Base-by-base conservation (phyloP, 768 basidiomycete genomes). In the Serpula lacrymans region DNA sequence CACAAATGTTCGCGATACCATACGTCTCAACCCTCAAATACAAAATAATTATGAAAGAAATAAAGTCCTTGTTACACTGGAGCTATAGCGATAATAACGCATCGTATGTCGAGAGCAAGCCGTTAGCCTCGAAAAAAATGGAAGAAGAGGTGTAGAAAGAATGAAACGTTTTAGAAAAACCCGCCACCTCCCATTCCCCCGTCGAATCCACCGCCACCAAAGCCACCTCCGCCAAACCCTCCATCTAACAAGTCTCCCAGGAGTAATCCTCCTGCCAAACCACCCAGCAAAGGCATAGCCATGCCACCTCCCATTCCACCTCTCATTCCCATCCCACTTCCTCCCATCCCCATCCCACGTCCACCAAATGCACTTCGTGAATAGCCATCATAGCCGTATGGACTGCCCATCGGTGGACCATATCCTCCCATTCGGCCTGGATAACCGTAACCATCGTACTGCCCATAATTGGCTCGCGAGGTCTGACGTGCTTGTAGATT, bases 211-310 rank as follows among this genome's bases (percentile, higher is more conserved):
- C 50, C 55, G 25, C 51, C 53, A 34, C 51, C 56, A 17, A 54
- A 58, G 37, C 39, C 47, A 13, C 38, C 41, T 33, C 55, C 62
- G 27, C 60, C 56, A 42, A 65, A 59, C 1, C 65, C 71, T n/a
- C 65, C 70, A 8, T 60, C 61, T 3, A 78, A 23, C 17, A 69
- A 48, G 34, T 70, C 71, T 2, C 74, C 77, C 6, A 79, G 55
- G 6, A 78, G 49, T 23, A 78, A 48, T 4, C 75, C 77, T 3
- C 76, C 77, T 9, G 68, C 71, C 31, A 77, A 49, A 9, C 72
- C 71, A 3, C 71, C 75, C 14, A 70, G 47, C 12, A 77, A 45
- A 0, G 72, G 68, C 22, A 71, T 35, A 1, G 56, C 70, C 61
- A 68, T 59, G n/a, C 44, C 46, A n/a, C 63, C 64, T 14, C 55